Base-by-base conservation (phyloP, 2,329 filamentous ascomycete species). In the Metarhizium guizhouense region DNA sequence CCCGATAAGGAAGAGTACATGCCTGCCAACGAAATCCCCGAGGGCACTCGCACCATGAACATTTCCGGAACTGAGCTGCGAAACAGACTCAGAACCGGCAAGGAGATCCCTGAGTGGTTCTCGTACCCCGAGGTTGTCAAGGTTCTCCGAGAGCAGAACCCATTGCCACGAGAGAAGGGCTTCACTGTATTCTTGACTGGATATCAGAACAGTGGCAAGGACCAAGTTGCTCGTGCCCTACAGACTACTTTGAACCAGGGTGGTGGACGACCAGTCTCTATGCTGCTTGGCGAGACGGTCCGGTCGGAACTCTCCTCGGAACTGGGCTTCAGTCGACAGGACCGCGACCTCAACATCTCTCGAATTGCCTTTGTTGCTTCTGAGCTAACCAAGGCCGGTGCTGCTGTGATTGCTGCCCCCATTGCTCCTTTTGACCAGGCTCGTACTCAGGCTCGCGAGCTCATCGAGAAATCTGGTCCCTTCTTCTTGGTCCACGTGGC, bases 151-250 rank as follows among this genome's bases (percentile, higher is more conserved):
- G 92, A 99, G 78, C 95, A 93, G 64, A 94, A 97, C 79, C 94
- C 93, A 52, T 85, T 95, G 53, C 88, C 94, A 63, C 86, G 84
- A 65, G 83, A 87, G 68, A 95, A 99, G 79, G 94, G 94, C 61
- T 99, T 99, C 83, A 97, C 94, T 60, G 83, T 99, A 74, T 96
- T 99, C 85, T 81, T 99, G 62, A 97, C 94, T 3, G 94, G 94
- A 59, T 96, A 94, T 81, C 87, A 88, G 72, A 99, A 97, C 85
- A 88, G 84, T 57, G 94, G 94, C 74, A 99, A 99, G 80, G 93
- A 97, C 74, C 89, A 94, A 70, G 88, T 99, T 65, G 94, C 91
- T 53, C 90, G 94, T 65, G 94, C 94, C 47, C 82, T 99, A 59
- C 94, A 99, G 76, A 90, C 96, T 56, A 97, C 93, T 0, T 84